Evolutionary conservation across 1,284 basidiomycete genomes (phyloP).

Genomic region (Heterobasidion occidentale): DNA sequence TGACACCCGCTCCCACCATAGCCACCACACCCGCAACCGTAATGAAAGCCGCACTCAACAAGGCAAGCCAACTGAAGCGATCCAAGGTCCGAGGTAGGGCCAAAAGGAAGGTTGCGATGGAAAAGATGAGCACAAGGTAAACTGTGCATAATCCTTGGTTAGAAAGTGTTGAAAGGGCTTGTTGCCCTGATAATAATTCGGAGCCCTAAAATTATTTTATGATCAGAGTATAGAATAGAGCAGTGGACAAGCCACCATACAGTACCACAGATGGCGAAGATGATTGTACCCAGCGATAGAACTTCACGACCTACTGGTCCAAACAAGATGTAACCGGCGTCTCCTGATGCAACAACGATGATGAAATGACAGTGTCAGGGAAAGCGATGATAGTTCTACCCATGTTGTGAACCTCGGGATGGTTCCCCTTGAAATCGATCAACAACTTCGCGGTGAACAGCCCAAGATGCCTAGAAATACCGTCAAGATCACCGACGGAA

Average conservation of each 20-base stretch:
- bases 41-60: conserved; percentile 23
- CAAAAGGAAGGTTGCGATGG: conserved; percentile 33
- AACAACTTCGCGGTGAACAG: conserved; percentile 45
- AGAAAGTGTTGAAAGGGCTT: conserved; percentile 39
- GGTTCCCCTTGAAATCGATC: conserved; percentile 50
- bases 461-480: conserved; percentile 47
- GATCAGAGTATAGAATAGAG: neutral
- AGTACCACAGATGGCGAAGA: conserved; percentile 40
- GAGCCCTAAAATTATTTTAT: conserved; percentile 28
- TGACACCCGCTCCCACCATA: conserved; percentile 43
- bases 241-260: conserved; percentile 20
- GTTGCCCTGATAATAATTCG: conserved; percentile 41
- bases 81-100: conserved; percentile 41
- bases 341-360: conserved; percentile 26
- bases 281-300: conserved; percentile 38
- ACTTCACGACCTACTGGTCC: conserved; percentile 42
- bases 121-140: conserved; percentile 36
- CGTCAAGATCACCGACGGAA: conserved; percentile 46
- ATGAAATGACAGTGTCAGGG: neutral
- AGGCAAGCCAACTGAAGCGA: conserved; percentile 35
- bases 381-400: conserved; percentile 17
- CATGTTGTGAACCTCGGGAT: conserved; percentile 49
- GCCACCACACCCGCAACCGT: conserved; percentile 18
- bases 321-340: conserved; percentile 45
- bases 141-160: conserved; percentile 39